phyloP scores from a whole-genome alignment of 305 asterid genomes.

The Fraxinus sp. region DNA sequence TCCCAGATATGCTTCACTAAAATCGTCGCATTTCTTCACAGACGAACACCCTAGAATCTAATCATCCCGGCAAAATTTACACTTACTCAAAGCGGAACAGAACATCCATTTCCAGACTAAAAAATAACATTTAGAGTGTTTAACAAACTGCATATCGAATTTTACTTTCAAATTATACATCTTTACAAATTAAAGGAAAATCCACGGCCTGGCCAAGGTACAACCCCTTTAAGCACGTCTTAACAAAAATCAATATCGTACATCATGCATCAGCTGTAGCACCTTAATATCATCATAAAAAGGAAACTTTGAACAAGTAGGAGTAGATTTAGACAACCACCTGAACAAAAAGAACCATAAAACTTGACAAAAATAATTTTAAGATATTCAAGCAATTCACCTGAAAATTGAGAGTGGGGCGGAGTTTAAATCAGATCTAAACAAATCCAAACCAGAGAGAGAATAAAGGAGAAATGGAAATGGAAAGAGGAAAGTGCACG shows the following conservation, averaged over 20 bases:
- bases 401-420: not conserved
- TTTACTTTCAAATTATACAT: not conserved
- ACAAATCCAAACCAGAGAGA: constrained; percentile 16
- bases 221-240: not conserved
- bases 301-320: not conserved
- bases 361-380: not conserved
- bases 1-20: not conserved
- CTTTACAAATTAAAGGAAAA: not conserved
- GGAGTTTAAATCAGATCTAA: constrained; percentile 32
- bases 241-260: not conserved
- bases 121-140: not conserved
- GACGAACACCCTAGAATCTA: not conserved
- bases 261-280: constrained; percentile 14
- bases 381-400: constrained; percentile 1
- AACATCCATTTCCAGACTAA: not conserved
- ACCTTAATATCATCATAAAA: not conserved
- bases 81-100: not conserved
- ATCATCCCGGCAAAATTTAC: not conserved
- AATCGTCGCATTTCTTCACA: not conserved
- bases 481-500: constrained; percentile 24
- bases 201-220: not conserved
- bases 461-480: constrained; percentile 21
- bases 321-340: not conserved
- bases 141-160: not conserved
- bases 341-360: not conserved